Evolutionary conservation across 148 eudicot species (phyloP), one percentile per base, ranked within the genome.

Genomic region (Fallopia convolvulus): DNA sequence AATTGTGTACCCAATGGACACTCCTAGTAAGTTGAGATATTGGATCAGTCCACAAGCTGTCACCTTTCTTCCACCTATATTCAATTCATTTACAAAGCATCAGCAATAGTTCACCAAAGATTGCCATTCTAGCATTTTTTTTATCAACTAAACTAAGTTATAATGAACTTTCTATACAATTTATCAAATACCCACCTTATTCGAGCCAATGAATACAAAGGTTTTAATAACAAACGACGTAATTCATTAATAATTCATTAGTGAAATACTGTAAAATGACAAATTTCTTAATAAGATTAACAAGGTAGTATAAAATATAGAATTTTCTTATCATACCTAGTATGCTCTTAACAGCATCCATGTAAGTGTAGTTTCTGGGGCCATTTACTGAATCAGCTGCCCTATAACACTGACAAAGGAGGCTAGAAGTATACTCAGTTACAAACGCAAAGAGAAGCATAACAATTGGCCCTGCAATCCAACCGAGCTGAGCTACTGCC

Each of bases 391-490:
- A 85, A 58, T 92, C 92, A 10, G 91, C 91, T 56, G 93, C 76
- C 20, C 93, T 86, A 78, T 92, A 92, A 66, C 93, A 92, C 3
- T 81, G 83, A 2, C 92, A 79, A 6, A 91, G 91, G 40, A 89
- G 90, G 74, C 78, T 46, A 61, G 97, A 89, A 63, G 93, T 88
- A 85, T 86, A 91, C 75, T 88, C 89, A 33, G 97, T 91, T 21
- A 91, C 93, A 8, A 87, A 55, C 0, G 93, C 83, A 82, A 91
- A 91, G 70, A 89, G 49, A 30, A 91, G 13, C 89, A 89, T 83
- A 46, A 91, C 87, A 66, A 81, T 36, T 5, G 97, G 97, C 21
- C 97, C 97, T n/a, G 92, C 92, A 8, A 92, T 75, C 97, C 97
- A 92, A 2, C 97, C 97, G 26, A 91, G 85, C 63, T 92, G 97